Evolutionary conservation across 768 basidiomycete genomes (phyloP).

Genomic region (Podaxis sp.): DNA sequence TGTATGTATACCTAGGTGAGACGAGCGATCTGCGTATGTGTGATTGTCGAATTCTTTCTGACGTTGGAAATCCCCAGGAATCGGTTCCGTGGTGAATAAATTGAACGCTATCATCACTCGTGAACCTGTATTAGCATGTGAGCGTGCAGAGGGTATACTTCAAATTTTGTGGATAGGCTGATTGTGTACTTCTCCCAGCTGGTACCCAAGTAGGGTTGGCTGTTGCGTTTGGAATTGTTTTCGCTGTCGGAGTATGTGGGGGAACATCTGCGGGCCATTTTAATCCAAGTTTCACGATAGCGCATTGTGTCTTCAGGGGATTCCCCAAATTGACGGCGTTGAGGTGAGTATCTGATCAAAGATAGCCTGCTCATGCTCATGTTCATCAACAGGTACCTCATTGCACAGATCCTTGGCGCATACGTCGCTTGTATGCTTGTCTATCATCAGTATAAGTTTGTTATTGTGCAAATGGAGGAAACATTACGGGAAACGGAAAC

Average conservation of each 20-base stretch:
- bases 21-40: neutral
- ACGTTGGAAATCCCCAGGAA: neutral
- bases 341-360: constrained; percentile 6
- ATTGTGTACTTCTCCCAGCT: neutral
- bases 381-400: constrained; percentile 15
- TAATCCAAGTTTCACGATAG: constrained; percentile 17
- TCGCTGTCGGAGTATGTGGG: constrained; percentile 15
- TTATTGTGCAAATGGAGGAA: constrained; percentile 17
- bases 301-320: constrained; percentile 14
- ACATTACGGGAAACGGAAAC: constrained; percentile 6
- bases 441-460: constrained; percentile 17
- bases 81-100: neutral
- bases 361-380: neutral
- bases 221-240: constrained; percentile 17
- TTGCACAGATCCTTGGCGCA: constrained; percentile 22
- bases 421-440: constrained; percentile 17
- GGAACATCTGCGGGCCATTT: constrained; percentile 19
- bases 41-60: neutral
- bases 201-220: constrained; percentile 7
- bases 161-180: neutral
- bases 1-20: constrained; percentile 1
- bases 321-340: constrained; percentile 18
- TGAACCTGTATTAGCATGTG: neutral
- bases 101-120: neutral
- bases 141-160: neutral